phyloP scores from a whole-genome alignment of 257 asterid genomes.

The Solanum habrochaites region DNA sequence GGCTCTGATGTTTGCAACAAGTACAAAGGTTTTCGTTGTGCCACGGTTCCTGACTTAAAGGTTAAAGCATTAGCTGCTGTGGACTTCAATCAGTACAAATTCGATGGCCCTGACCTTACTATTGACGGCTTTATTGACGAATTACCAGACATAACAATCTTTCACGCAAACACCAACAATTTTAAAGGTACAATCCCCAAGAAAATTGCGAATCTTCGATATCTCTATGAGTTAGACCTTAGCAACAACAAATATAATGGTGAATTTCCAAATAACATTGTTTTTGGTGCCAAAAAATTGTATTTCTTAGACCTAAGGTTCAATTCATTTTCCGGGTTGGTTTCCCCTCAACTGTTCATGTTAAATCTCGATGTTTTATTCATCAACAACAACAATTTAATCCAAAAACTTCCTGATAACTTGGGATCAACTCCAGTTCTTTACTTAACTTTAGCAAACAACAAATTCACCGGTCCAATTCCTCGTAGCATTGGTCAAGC shows the following conservation, averaged over 20 bases:
- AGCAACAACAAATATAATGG: constrained; percentile 50
- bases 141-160: constrained; percentile 26
- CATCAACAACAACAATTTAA: constrained; percentile 54
- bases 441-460: constrained; percentile 49
- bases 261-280: constrained; percentile 23
- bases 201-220: constrained; percentile 1
- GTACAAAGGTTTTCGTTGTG: constrained; percentile 50
- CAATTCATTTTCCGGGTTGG: constrained; percentile 30
- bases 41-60: neutral
- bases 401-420: constrained; percentile 23
- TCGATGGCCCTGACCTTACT: neutral
- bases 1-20: constrained; percentile 33
- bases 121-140: constrained; percentile 12
- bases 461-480: constrained; percentile 33
- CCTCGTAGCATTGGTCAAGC: constrained; percentile 44
- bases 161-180: constrained; percentile 49
- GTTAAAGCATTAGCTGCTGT: constrained; percentile 20
- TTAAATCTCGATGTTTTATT: constrained; percentile 48
- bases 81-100: constrained; percentile 25
- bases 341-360: constrained; percentile 27
- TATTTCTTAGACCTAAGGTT: constrained; percentile 57
- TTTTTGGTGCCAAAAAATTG: constrained; percentile 28
- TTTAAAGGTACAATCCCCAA: constrained; percentile 29
- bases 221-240: constrained; percentile 46
- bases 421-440: constrained; percentile 34